These are phyloP conservation scores for Ophiocordyceps camponoti-floridani DNA, from an alignment of 2,329 filamentous ascomycete species.

Conservation along the genomic window DNA sequence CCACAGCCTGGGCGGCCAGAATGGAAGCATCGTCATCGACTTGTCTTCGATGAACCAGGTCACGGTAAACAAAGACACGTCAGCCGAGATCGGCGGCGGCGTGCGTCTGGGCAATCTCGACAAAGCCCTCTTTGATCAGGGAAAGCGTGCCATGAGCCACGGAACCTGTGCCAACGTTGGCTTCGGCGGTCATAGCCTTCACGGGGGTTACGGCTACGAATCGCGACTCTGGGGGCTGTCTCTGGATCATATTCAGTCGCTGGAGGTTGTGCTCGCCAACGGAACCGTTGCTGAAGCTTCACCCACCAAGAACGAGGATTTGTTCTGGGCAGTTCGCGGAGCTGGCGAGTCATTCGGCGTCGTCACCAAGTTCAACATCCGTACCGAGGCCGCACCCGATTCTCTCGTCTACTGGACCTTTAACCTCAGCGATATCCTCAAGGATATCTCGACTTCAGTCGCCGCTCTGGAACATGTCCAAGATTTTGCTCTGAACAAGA, in stretches of 20 bases:
- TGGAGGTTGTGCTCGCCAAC: not conserved
- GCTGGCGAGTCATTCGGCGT: not conserved
- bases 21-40: not conserved
- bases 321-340: not conserved
- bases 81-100: not conserved
- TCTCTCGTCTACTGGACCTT: not conserved
- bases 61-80: not conserved
- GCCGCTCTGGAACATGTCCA: not conserved
- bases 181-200: not conserved
- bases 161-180: not conserved
- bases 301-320: not conserved
- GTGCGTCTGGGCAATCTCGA: not conserved
- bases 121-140: not conserved
- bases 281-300: not conserved
- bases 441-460: not conserved
- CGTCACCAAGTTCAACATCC: not conserved
- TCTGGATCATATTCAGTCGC: not conserved
- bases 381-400: not conserved
- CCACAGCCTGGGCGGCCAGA: not conserved
- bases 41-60: not conserved
- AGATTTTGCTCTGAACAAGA: not conserved
- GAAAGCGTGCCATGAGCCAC: not conserved
- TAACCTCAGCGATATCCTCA: not conserved
- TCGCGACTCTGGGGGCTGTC: not conserved
- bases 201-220: not conserved